Conservation (phyloP, 129 eudicot species). For the Ambrosia trifida region DNA sequence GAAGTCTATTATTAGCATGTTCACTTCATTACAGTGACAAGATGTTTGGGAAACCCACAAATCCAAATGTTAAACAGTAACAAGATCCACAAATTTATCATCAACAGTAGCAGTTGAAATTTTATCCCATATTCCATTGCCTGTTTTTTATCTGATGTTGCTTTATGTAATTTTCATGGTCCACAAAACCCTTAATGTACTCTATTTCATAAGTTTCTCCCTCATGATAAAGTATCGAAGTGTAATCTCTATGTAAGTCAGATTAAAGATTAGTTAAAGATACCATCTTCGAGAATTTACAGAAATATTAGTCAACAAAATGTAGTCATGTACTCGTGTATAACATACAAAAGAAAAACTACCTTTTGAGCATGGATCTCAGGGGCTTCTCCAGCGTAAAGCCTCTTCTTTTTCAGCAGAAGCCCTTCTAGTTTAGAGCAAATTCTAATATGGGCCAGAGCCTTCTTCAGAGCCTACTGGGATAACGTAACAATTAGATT, state of each 20-base stretch:
- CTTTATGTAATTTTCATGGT: not conserved
- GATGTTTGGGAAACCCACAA: not conserved
- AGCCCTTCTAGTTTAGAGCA: constrained; percentile 89
- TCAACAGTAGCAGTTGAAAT: not conserved
- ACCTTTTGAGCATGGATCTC: constrained; percentile 98
- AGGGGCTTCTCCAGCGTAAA: constrained; percentile 72
- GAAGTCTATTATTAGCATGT: not conserved
- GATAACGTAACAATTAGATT: constrained; percentile 36
- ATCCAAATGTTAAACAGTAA: constrained; percentile 3
- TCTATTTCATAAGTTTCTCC: not conserved
- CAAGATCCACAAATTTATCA: constrained; percentile 12
- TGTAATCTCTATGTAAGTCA: not conserved
- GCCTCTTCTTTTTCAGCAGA: constrained; percentile 69
- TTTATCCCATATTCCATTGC: not conserved
- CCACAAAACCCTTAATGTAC: constrained; percentile 4
- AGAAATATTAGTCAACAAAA: not conserved
- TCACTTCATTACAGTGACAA: not conserved
- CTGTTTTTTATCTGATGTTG: not conserved
- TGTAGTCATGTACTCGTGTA: too few relatives aligned
- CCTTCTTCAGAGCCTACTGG: constrained; percentile 77
- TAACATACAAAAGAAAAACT: not conserved
- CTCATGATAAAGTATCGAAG: not conserved
- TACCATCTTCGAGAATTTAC: not conserved
- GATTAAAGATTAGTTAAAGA: not conserved
- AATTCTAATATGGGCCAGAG: constrained; percentile 76